Evolutionary conservation across 176 grass and related monocot species (phyloP), one percentile per base, ranked within the genome.

Genomic region (Cenchrus fungigraminus): DNA sequence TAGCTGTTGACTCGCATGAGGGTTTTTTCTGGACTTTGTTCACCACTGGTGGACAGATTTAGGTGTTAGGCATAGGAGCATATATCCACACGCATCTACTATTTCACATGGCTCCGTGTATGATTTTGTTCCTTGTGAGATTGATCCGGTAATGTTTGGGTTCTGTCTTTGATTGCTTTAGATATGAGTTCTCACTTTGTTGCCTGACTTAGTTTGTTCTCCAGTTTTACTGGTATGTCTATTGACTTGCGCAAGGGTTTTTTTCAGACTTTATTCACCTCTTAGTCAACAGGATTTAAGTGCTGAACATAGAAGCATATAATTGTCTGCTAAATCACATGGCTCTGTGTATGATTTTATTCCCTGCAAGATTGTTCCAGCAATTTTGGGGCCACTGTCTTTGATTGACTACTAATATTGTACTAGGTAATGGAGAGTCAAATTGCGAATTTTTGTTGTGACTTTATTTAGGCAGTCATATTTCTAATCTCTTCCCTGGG

Each of bases 401-500:
- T 31, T 65, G 68, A 66, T 53, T 66, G 56, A 12, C 46, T 81
- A 11, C 52, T 22, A 47, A 80, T 65, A 56, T 81, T 16, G 10
- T 46, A 19, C 20, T 56, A 44, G 12, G 47, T 31, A 8, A 68
- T 31, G 1, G 4, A 32, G 22, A 59, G 17, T 34, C 44, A 70
- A 51, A 16, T 16, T 45, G 29, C 19, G 16, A 40, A 5, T 76
- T 32, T 11, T 81, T 74, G 49, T 10, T 57, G 34, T 16, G 6
- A 20, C 5, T 42, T 17, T 59, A 61, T 42, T 17, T 59, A 69
- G 63, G 43, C 37, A 66, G 12, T 60, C 63, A 37, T 4, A 29
- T 77, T 76, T 77, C 2, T 37, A 10, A 45, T 59, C 45, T 7
- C 11, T 46, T 76, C 25, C 16, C 74, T 50, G 34, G 6, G 20